Base-by-base conservation (phyloP, 176 grass and related monocot genomes). In the Carex littledalei region DNA sequence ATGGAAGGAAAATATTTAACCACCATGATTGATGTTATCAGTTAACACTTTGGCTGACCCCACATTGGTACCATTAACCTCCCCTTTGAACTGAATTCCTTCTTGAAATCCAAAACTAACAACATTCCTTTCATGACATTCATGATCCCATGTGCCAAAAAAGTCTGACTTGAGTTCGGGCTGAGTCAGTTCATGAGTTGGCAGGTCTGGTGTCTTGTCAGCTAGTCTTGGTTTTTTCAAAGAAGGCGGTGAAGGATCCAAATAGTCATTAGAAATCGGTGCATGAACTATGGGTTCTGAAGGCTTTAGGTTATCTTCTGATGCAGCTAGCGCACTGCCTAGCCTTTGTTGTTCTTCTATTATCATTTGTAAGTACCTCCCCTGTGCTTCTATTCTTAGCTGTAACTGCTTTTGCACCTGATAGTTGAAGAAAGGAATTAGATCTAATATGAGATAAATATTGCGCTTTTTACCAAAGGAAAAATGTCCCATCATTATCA, bases 401-500 rank as follows among this genome's bases (percentile, higher is more conserved):
- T 98, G 95, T 76, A 98, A 81, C 47, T 98, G 95, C 68, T 86
- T 98, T 89, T 98, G 95, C 75, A 98, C 95, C 95, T 98, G 78
- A 78, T 84, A 90, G 54, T 26, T 53, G 8, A 58, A 89, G 34
- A 53, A 85, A 35, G 21, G 34, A 35, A 24, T 47, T 78, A 41
- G 29, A 60, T 71, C 58, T 81, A 73, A 49, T 67, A 16, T 1
- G 2, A 34, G 18, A 68, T 68, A 53, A 86, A 34, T 37, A 84
- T 43, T 3, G 17, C 56, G 55, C 26, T 24, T 70, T 31, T 16
- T 15, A 53, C 22, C 43, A 37, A 37, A 10, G 75, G 66, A 13
- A 69, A 14, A 71, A 9, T 14, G 24, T 32, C 24, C 43, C 14
- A 17, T 78, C 74, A 32, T 56, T 78, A 78, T 31, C 49, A 78